Conservation (phyloP, 2,329 filamentous ascomycete genomes). For the Alternaria sp. region DNA sequence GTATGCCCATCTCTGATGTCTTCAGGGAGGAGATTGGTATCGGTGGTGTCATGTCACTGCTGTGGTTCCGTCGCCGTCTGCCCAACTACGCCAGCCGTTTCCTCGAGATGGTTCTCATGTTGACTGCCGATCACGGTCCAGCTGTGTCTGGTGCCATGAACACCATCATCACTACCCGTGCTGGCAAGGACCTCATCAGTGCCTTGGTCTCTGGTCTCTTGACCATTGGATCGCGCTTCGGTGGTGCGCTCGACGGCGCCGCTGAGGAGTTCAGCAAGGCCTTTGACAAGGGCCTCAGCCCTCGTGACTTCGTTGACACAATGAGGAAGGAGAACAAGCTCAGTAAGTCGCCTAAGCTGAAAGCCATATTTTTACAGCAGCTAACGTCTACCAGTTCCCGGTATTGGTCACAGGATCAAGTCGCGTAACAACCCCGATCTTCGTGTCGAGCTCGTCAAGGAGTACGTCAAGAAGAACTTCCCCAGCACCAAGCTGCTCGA, state of each 20-base stretch:
- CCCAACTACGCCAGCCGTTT: conserved; percentile 98
- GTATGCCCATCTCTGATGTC: conserved; percentile 99
- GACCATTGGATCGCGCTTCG: conserved; percentile 97
- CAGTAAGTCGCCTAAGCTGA: conserved; percentile 59
- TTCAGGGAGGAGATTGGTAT: conserved; percentile 99
- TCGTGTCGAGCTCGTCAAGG: conserved; percentile 98
- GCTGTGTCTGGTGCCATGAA: conserved; percentile 99
- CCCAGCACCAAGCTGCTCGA: conserved; percentile 97
- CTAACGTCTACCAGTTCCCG: conserved; percentile 67
- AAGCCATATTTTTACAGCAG: background rate
- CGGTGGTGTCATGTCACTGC: conserved; percentile 98
- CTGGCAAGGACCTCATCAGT: conserved; percentile 97
- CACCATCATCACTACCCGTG: conserved; percentile 99
- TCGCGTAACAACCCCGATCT: conserved; percentile 99
- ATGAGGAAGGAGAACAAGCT: conserved; percentile 99
- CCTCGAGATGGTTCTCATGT: conserved; percentile 99
- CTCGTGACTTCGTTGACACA: conserved; percentile 97
- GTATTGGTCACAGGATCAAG: conserved; percentile 99
- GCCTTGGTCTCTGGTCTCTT: conserved; percentile 94
- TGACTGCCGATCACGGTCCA: conserved; percentile 98
- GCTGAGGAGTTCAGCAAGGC: conserved; percentile 98
- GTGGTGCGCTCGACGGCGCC: conserved; percentile 96
- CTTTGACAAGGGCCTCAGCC: conserved; percentile 96
- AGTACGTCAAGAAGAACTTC: conserved; percentile 98
- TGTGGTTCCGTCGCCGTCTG: conserved; percentile 99